Base-by-base conservation (phyloP, 495 filamentous ascomycete genomes). In the Wilcoxina mikolae region DNA sequence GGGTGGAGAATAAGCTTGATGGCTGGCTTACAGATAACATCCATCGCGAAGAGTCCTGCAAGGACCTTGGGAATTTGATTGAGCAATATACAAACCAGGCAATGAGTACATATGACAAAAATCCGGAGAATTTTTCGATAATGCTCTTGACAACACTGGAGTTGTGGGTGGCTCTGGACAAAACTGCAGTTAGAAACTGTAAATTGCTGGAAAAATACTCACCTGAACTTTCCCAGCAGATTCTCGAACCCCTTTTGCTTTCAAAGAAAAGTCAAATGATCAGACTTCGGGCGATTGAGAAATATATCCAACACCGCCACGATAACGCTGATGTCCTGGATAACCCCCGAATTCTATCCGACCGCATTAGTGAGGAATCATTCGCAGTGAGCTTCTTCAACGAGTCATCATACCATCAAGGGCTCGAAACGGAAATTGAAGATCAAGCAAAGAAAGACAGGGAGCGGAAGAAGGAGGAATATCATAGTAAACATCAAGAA, bases 161-260 rank as follows among this genome's bases (percentile, higher is more conserved):
- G 26, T 56, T 85, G 0, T 86, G 81, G 81, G 60, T 81, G 29
- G 77, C 77, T 18, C 67, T 70, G 44, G 82, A 85, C 57, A 74
- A 69, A 50, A 67, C 68, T 11, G 75, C 76, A 0, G 68, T 71
- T 9, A 23, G 52, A 1, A 51, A 60, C 0, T 68, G 70, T 49
- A 53, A 61, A 0, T 47, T 81, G 3, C 59, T 86, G 0, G 42
- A 27, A 0, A 64, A 80, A 0, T 85, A 81, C 58, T 63, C 74
- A 15, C 68, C 74, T 0, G 72, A 68, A 1, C 65, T 85, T 33
- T 68, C 71, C 0, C 10, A 50, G 0, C 55, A 43, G 3, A 15
- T 74, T 0, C 67, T 84, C 4, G 31, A 75, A 11, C 63, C 68
- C 0, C 62, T 83, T 3, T 51, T 81, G 1, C 61, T 84, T 3